A percentile compares a stretch with the other conserved stretches of the same genome.
These are phyloP conservation scores for Xerophyta viscosa DNA, from an alignment of 106 monocot genomes.

Conservation along the genomic window DNA sequence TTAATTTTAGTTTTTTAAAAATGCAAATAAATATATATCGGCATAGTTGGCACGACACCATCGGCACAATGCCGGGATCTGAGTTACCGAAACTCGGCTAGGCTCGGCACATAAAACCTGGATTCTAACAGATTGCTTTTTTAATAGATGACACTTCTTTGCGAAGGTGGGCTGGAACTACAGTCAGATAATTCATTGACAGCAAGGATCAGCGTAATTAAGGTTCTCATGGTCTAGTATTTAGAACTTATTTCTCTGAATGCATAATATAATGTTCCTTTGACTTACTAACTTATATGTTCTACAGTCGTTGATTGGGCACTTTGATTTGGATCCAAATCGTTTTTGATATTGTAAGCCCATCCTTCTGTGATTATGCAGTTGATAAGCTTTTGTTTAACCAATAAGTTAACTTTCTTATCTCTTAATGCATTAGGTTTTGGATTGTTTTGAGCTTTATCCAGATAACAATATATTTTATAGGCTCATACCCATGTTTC, in stretches of 20 bases:
- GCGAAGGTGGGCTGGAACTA: constrained; percentile 64
- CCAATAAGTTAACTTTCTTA: too few relatives aligned
- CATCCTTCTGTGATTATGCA: neutral
- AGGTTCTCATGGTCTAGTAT: constrained; percentile 30
- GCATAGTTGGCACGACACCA: too few relatives aligned
- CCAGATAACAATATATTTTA: constrained; percentile 65
- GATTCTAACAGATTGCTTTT: too few relatives aligned
- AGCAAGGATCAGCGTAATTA: constrained; percentile 75
- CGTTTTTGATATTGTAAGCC: constrained; percentile 98
- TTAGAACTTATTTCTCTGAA: too few relatives aligned
- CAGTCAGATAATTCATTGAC: constrained; percentile 29
- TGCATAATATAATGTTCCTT: neutral
- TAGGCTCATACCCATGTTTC: constrained; percentile 86
- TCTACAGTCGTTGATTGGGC: constrained; percentile 92
- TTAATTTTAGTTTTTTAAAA: too few relatives aligned
- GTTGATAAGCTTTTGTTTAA: too few relatives aligned
- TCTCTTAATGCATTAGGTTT: constrained; percentile 38
- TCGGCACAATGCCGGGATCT: too few relatives aligned
- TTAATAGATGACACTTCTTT: constrained; percentile 82
- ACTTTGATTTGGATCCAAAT: constrained; percentile 98
- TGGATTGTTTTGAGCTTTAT: constrained; percentile 92
- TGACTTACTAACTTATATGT: neutral
- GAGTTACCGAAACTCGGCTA: too few relatives aligned
- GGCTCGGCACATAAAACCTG: too few relatives aligned
- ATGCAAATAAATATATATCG: too few relatives aligned